These are phyloP conservation scores for Trapa incisa DNA, from an alignment of 345 rosid species.

Conservation along the genomic window DNA sequence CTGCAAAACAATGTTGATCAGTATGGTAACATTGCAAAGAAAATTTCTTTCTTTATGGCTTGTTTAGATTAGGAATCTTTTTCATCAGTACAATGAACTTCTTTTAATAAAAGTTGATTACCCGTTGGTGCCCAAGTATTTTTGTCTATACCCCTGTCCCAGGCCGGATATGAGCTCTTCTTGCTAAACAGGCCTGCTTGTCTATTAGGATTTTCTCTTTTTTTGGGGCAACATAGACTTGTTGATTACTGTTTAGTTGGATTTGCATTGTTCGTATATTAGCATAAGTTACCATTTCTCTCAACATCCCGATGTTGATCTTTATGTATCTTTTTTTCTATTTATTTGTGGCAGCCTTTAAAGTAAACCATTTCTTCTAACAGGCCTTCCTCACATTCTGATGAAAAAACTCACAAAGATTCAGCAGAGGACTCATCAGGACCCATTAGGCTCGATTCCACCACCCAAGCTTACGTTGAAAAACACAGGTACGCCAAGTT, in stretches of 20 bases:
- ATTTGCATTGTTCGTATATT: constrained; percentile 1
- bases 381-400: constrained; percentile 37
- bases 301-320: not conserved
- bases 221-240: no score
- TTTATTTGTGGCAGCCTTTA: not conserved
- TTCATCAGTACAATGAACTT: not conserved
- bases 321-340: not conserved
- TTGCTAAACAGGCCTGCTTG: not conserved
- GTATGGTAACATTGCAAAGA: not conserved
- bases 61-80: not conserved
- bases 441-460: constrained; percentile 55
- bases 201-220: not conserved
- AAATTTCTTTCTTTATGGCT: not conserved
- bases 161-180: not conserved
- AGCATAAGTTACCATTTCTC: not conserved
- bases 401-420: constrained; percentile 29
- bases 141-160: not conserved
- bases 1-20: not conserved
- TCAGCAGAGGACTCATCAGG: constrained; percentile 33
- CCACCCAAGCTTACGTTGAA: constrained; percentile 55
- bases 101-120: not conserved
- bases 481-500: constrained; percentile 48
- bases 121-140: not conserved
- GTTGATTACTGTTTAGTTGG: not conserved
- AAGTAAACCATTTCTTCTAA: not conserved